phyloP scores from a whole-genome alignment of 2,329 filamentous ascomycete species.

The Diaporthe vexans region DNA sequence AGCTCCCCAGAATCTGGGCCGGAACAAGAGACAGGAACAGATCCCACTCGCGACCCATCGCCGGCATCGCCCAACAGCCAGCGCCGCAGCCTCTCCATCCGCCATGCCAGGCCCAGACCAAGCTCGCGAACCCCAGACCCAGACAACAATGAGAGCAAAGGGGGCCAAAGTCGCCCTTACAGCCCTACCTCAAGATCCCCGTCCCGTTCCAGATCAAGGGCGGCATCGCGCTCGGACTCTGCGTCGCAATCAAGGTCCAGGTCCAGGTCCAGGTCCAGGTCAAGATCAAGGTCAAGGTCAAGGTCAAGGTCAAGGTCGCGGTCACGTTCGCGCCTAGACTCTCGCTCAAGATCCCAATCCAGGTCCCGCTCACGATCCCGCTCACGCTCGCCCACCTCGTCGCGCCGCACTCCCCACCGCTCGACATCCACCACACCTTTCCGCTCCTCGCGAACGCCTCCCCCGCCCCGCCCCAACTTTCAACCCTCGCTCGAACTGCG shows the following conservation, averaged over 20 bases:
- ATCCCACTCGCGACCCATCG: conserved; percentile 43
- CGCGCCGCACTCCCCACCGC: conserved; percentile 39
- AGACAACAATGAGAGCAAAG: conserved; percentile 24
- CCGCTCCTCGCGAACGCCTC: conserved; percentile 61
- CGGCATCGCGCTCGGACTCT: conserved; percentile 47
- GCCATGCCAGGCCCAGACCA: conserved; percentile 44
- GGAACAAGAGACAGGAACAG: neutral
- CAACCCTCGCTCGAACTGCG: conserved; percentile 77
- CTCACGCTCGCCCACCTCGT: conserved; percentile 51
- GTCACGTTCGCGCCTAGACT: conserved; percentile 46
- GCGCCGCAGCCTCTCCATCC: conserved; percentile 47
- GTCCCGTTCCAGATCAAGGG: conserved; percentile 36
- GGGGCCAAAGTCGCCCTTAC: conserved; percentile 41
- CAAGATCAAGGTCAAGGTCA: conserved; percentile 45
- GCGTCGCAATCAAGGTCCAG: conserved; percentile 46
- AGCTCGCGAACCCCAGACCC: conserved; percentile 44
- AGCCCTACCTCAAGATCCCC: conserved; percentile 44
- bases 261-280: conserved; percentile 45
- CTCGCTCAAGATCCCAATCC: conserved; percentile 45
- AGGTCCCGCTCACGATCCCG: conserved; percentile 41
- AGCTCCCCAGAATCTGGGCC: conserved; percentile 57
- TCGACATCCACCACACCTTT: conserved; percentile 41
- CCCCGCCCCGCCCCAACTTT: conserved; percentile 74
- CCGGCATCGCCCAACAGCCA: conserved; percentile 25
- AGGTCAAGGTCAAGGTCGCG: conserved; percentile 45